Evolutionary conservation across 805 yeast species (phyloP).

Genomic region (Candida tammaniensis): DNA sequence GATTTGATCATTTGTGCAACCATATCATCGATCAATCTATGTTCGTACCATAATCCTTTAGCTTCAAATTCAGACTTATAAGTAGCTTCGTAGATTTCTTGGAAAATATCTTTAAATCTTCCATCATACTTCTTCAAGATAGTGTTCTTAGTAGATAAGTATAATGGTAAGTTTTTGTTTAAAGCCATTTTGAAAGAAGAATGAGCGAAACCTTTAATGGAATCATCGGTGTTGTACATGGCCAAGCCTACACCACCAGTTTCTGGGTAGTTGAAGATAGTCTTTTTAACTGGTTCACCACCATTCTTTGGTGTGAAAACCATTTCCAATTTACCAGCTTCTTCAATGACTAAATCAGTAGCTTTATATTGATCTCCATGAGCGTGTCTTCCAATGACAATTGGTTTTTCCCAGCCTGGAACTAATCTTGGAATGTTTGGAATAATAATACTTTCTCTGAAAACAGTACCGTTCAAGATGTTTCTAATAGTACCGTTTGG

Average conservation of each 20-base stretch:
- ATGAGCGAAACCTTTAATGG: conserved; percentile 75
- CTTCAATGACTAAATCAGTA: conserved; percentile 65
- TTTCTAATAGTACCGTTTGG: conserved; percentile 85
- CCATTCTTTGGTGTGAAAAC: conserved; percentile 65
- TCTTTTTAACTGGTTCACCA: conserved; percentile 42
- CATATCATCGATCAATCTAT: conserved; percentile 83
- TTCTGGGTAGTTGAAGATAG: conserved; percentile 62
- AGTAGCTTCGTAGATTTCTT: conserved; percentile 56
- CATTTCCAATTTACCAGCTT: conserved; percentile 64
- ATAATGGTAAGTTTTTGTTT: conserved; percentile 59
- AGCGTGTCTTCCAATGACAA: conserved; percentile 83
- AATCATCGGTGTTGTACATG: conserved; percentile 81
- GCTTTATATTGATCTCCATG: conserved; percentile 85
- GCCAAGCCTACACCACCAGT: conserved; percentile 80
- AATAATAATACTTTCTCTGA: conserved; percentile 80
- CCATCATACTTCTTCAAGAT: conserved; percentile 82
- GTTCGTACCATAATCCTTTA: conserved; percentile 69
- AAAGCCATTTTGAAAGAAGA: conserved; percentile 76
- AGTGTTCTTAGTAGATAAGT: conserved; percentile 74
- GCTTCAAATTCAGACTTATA: conserved; percentile 59
- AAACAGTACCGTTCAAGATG: conserved; percentile 78
- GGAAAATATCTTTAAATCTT: conserved; percentile 76
- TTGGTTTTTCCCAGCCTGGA: conserved; percentile 80
- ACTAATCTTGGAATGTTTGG: conserved; percentile 74
- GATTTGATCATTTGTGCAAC: conserved; percentile 87